Percentiles rank a stretch among this genome's conserved stretches.
These are phyloP conservation scores for Rhododendron vialii DNA, from an alignment of 148 eudicot species.

Conservation along the genomic window DNA sequence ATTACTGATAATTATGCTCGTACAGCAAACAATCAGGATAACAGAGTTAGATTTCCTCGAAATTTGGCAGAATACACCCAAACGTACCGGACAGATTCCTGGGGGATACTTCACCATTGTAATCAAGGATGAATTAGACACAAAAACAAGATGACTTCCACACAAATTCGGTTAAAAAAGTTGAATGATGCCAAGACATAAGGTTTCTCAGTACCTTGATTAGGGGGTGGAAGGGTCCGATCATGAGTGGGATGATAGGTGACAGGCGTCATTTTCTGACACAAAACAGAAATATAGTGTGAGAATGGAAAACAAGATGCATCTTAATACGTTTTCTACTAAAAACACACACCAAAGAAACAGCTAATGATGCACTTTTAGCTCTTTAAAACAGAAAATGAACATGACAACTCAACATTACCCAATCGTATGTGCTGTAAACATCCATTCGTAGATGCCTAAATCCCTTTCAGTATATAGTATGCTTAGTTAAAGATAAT, in stretches of 20 bases:
- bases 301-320: conserved; percentile 2
- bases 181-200: background rate
- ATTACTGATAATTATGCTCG: background rate
- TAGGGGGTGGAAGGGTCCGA: conserved; percentile 75
- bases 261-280: conserved; percentile 54
- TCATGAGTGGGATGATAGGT: conserved; percentile 82
- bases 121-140: background rate
- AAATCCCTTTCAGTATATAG: background rate
- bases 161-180: background rate
- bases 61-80: background rate
- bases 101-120: background rate
- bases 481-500: background rate
- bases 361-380: conserved; percentile 5
- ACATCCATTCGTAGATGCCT: background rate
- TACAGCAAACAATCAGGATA: background rate
- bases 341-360: conserved; percentile 8
- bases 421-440: background rate
- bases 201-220: conserved; percentile 50
- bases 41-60: background rate
- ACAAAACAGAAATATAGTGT: conserved; percentile 4
- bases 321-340: background rate
- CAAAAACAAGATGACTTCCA: background rate
- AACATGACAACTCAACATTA: background rate
- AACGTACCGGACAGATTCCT: background rate
- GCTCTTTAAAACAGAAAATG: background rate